Percentiles rank a stretch among this genome's conserved stretches.
Evolutionary conservation across 179 eudicot species (phyloP).

Genomic region (Beta lomatogona): DNA sequence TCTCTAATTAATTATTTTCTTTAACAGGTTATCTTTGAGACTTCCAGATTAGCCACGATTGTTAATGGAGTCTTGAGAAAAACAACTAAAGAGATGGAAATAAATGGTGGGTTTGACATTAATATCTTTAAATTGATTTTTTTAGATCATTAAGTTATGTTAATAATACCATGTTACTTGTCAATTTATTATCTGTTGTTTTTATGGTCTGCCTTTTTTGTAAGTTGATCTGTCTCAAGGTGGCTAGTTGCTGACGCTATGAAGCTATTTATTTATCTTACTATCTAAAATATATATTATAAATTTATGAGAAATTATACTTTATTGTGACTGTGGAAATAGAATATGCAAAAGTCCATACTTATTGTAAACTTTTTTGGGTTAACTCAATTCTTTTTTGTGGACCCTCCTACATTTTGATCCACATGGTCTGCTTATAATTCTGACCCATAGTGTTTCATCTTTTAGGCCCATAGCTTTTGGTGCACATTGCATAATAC

Average conservation of each 20-base stretch:
- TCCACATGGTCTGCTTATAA: constrained; percentile 77
- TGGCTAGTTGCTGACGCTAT: constrained; percentile 31
- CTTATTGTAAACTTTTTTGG: constrained; percentile 25
- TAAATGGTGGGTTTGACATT: constrained; percentile 68
- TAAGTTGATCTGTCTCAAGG: constrained; percentile 35
- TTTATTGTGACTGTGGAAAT: constrained; percentile 13
- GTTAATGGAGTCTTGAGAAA: constrained; percentile 96
- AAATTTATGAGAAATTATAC: no score
- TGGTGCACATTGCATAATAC: constrained; percentile 19
- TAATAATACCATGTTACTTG: constrained; percentile 34
- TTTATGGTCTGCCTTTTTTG: constrained; percentile 30
- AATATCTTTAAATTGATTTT: background rate
- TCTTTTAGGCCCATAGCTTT: constrained; percentile 39
- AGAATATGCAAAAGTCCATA: constrained; percentile 23
- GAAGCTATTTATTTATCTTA: background rate
- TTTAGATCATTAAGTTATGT: background rate
- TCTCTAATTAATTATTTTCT: constrained; percentile 10
- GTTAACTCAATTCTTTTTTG: constrained; percentile 26
- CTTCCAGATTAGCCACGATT: constrained; percentile 90
- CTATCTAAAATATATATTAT: no score
- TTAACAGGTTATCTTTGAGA: constrained; percentile 78
- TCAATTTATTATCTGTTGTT: constrained; percentile 14
- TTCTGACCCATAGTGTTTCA: constrained; percentile 59
- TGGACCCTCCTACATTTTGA: constrained; percentile 56
- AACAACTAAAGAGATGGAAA: constrained; percentile 91